Evolutionary conservation across 148 eudicot genomes (phyloP), one percentile per base, ranked within the genome.

Genomic region (Silene conica): DNA sequence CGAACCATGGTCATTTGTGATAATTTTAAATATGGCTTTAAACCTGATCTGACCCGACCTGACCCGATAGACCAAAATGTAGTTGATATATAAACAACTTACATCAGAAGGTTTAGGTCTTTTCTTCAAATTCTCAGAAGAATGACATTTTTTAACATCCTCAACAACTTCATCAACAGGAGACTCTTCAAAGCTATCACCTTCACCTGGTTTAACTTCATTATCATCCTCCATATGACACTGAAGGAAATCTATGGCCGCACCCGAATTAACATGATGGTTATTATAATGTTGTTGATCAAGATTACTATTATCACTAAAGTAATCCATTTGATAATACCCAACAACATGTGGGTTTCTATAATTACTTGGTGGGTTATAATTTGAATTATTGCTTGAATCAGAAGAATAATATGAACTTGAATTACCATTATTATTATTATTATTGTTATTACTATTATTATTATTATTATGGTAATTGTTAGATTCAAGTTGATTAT

Each of bases 81-180:
- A 63, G 6, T 25, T 22, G 28, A 10, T 63, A 26, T 25, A 38
- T 38, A 38, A 38, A 81, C 93, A 38, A 81, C 93, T 82, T 70
- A 92, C 98, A 70, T 87, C 84, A 59, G 25, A 6, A 54, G 74
- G 9, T 70, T 80, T 74, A 1, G 77, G 55, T 72, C 89, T 74
- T 77, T 89, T 93, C 83, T 82, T 86, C 12, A 85, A 63, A 52
- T 73, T 77, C 64, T 79, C 80, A 16, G 66, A 25, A 0, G 76
- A 78, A 69, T 73, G 22, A 7, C 59, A 59, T 43, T 28, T 72
- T 25, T 82, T 82, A 14, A 68, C 18, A 26, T 83, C 76, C 41
- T 80, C 83, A 8, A 46, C 22, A n/a, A 50, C 79, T 19, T 68
- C 76, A 4, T 74, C 82, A 26, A 70, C 54, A 3, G 54, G 20